A percentile compares a stretch with the other conserved stretches of the same genome.
These are phyloP conservation scores for Naegleria fowleri DNA, from an alignment of 208 protist genomes.

Conservation along the genomic window DNA sequence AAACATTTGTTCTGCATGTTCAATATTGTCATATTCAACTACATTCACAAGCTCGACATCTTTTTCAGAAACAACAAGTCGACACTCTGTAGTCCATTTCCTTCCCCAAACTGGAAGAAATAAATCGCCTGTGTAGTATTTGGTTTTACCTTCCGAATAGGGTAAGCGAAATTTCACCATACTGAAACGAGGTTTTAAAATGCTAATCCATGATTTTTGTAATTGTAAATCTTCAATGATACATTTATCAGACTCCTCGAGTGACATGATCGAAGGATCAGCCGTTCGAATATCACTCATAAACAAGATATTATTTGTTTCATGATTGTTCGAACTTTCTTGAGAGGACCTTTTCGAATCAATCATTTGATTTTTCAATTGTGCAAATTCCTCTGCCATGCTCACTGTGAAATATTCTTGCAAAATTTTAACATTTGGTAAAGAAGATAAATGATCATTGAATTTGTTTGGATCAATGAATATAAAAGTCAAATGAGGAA, in stretches of 20 bases:
- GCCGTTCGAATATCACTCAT: slow-evolving; percentile 80
- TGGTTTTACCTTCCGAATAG: slow-evolving; percentile 57
- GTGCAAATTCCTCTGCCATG: slow-evolving; percentile 49
- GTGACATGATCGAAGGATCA: slow-evolving; percentile 35
- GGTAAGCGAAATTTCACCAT: slow-evolving; percentile 93
- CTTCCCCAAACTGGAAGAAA: slow-evolving; percentile 39
- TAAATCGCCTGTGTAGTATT: slow-evolving; percentile 78
- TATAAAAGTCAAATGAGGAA: slow-evolving; percentile 73
- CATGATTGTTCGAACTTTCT: too few species aligned
- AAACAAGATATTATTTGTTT: slow-evolving; percentile 61
- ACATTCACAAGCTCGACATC: neutral
- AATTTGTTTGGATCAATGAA: slow-evolving; percentile 86
- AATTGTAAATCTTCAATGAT: slow-evolving; percentile 79
- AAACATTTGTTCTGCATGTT: neutral
- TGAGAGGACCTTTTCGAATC: neutral
- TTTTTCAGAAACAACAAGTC: neutral
- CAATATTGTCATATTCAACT: neutral
- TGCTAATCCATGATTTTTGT: slow-evolving; percentile 80
- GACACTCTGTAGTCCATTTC: neutral
- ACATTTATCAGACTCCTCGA: slow-evolving; percentile 58
- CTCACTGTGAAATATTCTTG: slow-evolving; percentile 30
- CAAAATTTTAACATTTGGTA: neutral
- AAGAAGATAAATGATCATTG: slow-evolving; percentile 37
- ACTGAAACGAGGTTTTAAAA: slow-evolving; percentile 68
- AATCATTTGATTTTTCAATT: neutral